Conservation (phyloP, 1,284 basidiomycete species). For the Naganishia sp. region DNA sequence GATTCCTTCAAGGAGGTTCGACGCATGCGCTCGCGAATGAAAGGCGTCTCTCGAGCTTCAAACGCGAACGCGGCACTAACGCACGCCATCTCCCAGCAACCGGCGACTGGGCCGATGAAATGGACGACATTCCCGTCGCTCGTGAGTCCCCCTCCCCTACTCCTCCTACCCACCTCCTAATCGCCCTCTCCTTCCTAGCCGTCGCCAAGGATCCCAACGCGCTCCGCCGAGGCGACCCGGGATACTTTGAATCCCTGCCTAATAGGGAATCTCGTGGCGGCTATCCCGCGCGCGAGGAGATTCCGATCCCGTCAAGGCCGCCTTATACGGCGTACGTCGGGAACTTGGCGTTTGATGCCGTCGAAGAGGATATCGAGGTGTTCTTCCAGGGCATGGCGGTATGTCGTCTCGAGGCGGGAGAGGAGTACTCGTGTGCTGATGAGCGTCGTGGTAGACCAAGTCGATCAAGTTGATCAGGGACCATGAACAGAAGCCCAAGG, state of each 20-base stretch:
- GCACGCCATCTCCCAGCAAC: constrained; percentile 58
- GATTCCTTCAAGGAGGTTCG: background rate
- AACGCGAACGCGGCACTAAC: background rate
- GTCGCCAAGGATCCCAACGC: constrained; percentile 48
- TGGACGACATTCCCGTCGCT: constrained; percentile 83
- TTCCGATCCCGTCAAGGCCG: constrained; percentile 89
- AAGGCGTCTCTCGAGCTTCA: too few species aligned
- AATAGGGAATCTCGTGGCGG: constrained; percentile 39
- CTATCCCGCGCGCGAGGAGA: constrained; percentile 67
- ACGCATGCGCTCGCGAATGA: too few species aligned
- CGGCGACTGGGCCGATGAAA: constrained; percentile 96
- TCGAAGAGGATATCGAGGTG: constrained; percentile 75
- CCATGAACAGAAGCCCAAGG: constrained; percentile 84
- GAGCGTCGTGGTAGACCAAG: constrained; percentile 61
- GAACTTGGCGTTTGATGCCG: constrained; percentile 91
- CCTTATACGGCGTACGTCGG: constrained; percentile 96
- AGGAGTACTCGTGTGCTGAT: background rate
- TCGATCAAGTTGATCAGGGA: constrained; percentile 91
- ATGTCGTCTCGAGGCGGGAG: background rate
- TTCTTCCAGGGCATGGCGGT: constrained; percentile 74
- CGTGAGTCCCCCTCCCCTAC: constrained; percentile 62
- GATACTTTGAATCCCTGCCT: constrained; percentile 54
- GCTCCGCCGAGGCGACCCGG: constrained; percentile 51
- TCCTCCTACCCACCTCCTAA: background rate
- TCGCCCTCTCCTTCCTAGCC: constrained; percentile 53